Conservation (phyloP, 257 asterid genomes). For the Orobanche coerulescens region DNA sequence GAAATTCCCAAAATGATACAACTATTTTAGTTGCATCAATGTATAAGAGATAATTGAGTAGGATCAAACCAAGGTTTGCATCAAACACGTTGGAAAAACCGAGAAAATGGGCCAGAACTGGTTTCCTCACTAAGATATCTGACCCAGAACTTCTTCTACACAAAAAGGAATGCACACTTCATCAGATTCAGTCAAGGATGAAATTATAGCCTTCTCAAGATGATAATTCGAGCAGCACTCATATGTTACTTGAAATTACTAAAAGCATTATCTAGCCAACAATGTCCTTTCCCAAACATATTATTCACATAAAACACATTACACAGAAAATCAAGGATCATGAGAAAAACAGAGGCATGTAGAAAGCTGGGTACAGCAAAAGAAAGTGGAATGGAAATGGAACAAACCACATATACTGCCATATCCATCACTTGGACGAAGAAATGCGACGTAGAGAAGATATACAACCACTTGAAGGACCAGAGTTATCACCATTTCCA, state of each 20-base stretch:
- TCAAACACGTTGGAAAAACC: conserved; percentile 3
- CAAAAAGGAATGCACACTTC: no score
- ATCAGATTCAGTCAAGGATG: conserved; percentile 1
- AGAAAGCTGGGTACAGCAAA: neutral
- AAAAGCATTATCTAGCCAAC: neutral
- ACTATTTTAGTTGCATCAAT: conserved; percentile 27
- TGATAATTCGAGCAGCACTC: conserved; percentile 6
- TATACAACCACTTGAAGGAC: conserved; percentile 88
- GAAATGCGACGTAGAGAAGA: conserved; percentile 85
- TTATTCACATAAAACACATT: neutral
- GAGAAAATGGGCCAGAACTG: no score
- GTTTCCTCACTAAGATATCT: conserved; percentile 35
- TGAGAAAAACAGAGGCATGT: neutral
- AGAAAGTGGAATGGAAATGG: neutral
- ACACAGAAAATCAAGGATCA: neutral
- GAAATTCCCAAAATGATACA: conserved; percentile 22
- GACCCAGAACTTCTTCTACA: no score
- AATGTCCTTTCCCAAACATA: neutral
- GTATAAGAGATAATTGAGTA: conserved; percentile 11
- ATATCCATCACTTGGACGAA: conserved; percentile 57
- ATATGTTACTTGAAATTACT: conserved; percentile 12
- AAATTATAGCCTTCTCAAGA: conserved; percentile 11
- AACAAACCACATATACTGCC: conserved; percentile 29
- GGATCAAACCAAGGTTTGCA: conserved; percentile 13
- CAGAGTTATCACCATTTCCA: conserved; percentile 51